phyloP scores from a whole-genome alignment of 345 rosid genomes.

The Ailanthus altissimus region DNA sequence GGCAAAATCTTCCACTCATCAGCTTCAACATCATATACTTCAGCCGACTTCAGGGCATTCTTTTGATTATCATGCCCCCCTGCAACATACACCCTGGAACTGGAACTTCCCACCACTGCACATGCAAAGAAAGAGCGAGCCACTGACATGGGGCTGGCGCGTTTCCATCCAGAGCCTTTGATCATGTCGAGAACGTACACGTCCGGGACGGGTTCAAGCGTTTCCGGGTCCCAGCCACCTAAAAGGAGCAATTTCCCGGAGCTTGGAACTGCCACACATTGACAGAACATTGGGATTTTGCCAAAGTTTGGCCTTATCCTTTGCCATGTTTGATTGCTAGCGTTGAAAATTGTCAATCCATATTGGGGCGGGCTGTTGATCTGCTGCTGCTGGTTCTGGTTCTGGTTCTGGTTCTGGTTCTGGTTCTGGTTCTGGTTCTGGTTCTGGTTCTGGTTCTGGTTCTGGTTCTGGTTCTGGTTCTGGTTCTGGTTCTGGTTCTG shows the following conservation, averaged over 20 bases:
- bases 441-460: background rate
- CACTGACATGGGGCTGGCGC: conserved; percentile 45
- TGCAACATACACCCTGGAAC: conserved; percentile 44
- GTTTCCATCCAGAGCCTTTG: conserved; percentile 41
- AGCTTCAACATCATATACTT: conserved; percentile 46
- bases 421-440: background rate
- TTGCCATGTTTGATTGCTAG: conserved; percentile 31
- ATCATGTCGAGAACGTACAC: conserved; percentile 45
- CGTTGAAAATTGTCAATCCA: conserved; percentile 44
- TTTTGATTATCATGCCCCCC: conserved; percentile 69
- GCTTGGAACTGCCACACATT: conserved; percentile 43
- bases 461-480: background rate
- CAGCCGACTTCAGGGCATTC: conserved; percentile 51
- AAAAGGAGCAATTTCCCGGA: conserved; percentile 39
- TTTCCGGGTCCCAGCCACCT: conserved; percentile 64
- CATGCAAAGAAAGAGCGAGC: conserved; percentile 59
- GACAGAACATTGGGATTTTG: conserved; percentile 56
- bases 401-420: background rate
- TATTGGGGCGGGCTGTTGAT: conserved; percentile 28
- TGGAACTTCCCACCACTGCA: conserved; percentile 31
- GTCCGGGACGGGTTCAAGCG: conserved; percentile 42
- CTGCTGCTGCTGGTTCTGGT: background rate
- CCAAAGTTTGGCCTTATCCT: conserved; percentile 26
- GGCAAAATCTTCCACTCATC: conserved; percentile 52
- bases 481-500: background rate